These are phyloP conservation scores for Sarocladium kiliense DNA, from an alignment of 2,329 filamentous ascomycete genomes.

Conservation along the genomic window DNA sequence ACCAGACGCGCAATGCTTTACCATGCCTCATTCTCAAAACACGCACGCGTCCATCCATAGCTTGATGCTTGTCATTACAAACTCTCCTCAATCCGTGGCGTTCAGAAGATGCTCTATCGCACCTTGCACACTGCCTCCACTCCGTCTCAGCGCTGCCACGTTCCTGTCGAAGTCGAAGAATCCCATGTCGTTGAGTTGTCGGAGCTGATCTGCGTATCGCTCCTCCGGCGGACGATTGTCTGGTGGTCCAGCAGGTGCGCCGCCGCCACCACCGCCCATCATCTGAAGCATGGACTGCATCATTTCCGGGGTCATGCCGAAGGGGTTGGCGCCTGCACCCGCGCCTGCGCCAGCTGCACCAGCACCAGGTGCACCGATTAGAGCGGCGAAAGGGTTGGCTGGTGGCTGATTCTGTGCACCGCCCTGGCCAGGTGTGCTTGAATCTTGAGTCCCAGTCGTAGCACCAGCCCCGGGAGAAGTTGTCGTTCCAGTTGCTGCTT, in stretches of 20 bases:
- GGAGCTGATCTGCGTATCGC: slow-evolving; percentile 80
- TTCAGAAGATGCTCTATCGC: slow-evolving; percentile 71
- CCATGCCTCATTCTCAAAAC: not conserved
- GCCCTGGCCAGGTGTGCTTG: slow-evolving; percentile 12
- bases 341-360: slow-evolving; percentile 20
- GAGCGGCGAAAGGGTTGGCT: slow-evolving; percentile 62
- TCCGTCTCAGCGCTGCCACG: slow-evolving; percentile 77
- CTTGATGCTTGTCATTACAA: not conserved
- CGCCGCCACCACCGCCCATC: slow-evolving; percentile 25
- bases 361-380: slow-evolving; percentile 44
- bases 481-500: slow-evolving; percentile 5
- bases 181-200: slow-evolving; percentile 97
- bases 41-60: not conserved
- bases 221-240: slow-evolving; percentile 93
- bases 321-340: slow-evolving; percentile 30
- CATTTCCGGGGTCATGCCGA: slow-evolving; percentile 48
- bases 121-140: slow-evolving; percentile 90
- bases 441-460: slow-evolving; percentile 6
- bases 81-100: slow-evolving; percentile 17
- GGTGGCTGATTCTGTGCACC: slow-evolving; percentile 29
- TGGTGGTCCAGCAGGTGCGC: slow-evolving; percentile 48
- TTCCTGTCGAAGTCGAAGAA: slow-evolving; percentile 97
- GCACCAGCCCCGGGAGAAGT: slow-evolving; percentile 10
- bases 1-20: not conserved
- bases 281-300: slow-evolving; percentile 51